Evolutionary conservation across 441 rosid genomes (phyloP).

Genomic region (Melastoma candidum): DNA sequence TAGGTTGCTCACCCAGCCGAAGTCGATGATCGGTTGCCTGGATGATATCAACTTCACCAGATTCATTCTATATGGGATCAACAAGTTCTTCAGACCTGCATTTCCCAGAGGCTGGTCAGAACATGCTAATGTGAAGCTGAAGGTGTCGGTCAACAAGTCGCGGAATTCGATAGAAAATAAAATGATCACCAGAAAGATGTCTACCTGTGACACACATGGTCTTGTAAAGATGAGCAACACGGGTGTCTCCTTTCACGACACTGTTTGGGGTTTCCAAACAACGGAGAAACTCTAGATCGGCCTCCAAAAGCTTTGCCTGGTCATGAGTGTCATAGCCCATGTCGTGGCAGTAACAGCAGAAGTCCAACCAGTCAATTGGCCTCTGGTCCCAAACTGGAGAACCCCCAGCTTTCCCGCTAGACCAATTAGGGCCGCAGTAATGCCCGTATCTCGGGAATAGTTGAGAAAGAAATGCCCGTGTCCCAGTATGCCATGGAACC

Average conservation of each 20-base stretch:
- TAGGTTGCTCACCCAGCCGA: slow-evolving; percentile 53
- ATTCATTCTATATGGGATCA: slow-evolving; percentile 74
- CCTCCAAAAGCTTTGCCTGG: slow-evolving; percentile 70
- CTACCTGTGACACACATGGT: slow-evolving; percentile 83
- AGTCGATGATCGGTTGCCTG: slow-evolving; percentile 40
- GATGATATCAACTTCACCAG: slow-evolving; percentile 39
- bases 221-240: slow-evolving; percentile 54
- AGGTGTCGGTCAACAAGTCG: too few species aligned
- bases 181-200: neutral
- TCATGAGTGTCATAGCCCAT: slow-evolving; percentile 89
- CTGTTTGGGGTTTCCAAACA: slow-evolving; percentile 72
- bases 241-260: slow-evolving; percentile 50
- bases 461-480: slow-evolving; percentile 80
- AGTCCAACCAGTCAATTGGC: slow-evolving; percentile 95
- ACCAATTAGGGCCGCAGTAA: slow-evolving; percentile 98
- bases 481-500: slow-evolving; percentile 95
- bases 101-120: too few species aligned
- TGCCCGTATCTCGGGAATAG: slow-evolving; percentile 93
- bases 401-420: slow-evolving; percentile 85
- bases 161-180: slow-evolving; percentile 3
- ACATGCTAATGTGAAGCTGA: too few species aligned
- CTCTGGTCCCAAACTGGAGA: slow-evolving; percentile 86
- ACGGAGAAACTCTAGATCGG: slow-evolving; percentile 78
- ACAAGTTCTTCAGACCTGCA: slow-evolving; percentile 9
- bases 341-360: slow-evolving; percentile 95